Evolutionary conservation across 2,329 filamentous ascomycete genomes (phyloP).

Genomic region (Diplodia mutila): DNA sequence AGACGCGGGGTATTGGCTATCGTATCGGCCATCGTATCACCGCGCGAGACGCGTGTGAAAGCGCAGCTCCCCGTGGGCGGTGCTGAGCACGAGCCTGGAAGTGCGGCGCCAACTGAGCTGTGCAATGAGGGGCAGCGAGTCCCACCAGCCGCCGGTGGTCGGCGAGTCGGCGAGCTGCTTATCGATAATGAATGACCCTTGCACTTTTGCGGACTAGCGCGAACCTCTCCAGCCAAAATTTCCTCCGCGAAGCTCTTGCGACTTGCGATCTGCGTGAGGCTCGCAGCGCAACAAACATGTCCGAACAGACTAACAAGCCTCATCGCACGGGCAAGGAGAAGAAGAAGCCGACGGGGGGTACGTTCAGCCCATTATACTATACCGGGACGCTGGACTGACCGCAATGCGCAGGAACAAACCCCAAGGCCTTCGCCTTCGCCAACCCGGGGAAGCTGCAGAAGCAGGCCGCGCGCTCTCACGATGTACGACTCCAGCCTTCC

Average conservation of each 20-base stretch:
- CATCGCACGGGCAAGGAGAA: conserved; percentile 90
- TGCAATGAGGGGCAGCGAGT: conserved; percentile 10
- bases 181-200: conserved; percentile 15
- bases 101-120: not conserved
- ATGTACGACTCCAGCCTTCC: conserved; percentile 55
- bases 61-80: conserved; percentile 1
- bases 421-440: conserved; percentile 86
- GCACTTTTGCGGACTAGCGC: not conserved
- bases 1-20: conserved; percentile 7
- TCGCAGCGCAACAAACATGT: conserved; percentile 58
- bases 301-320: conserved; percentile 80
- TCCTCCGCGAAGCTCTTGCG: conserved; percentile 19
- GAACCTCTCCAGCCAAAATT: conserved; percentile 19
- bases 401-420: conserved; percentile 66
- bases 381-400: conserved; percentile 27
- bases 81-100: conserved; percentile 9
- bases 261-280: conserved; percentile 20
- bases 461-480: conserved; percentile 72
- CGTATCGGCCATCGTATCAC: conserved; percentile 6
- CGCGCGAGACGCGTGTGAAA: not conserved
- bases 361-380: conserved; percentile 28
- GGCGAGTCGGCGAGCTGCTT: not conserved
- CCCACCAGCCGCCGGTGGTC: not conserved
- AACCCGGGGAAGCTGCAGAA: conserved; percentile 80
- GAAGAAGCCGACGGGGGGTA: conserved; percentile 72